Base-by-base conservation (phyloP, 306 rosid genomes). In the Senna tora region DNA sequence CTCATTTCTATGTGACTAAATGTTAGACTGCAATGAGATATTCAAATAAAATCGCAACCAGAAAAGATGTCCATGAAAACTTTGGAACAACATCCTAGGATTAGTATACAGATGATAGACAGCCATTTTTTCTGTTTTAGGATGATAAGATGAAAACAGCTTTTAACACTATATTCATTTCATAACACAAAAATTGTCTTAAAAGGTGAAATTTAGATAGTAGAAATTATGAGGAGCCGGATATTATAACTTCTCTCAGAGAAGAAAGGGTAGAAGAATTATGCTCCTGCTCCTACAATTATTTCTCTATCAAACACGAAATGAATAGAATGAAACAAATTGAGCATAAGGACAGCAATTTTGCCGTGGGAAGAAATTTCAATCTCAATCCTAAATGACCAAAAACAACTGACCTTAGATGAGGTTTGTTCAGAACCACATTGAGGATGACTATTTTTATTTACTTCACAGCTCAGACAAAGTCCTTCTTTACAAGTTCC, bases 331-430 rank as follows among this genome's bases (percentile, higher is more conserved):
- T 2, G 4, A 19, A 20, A 38, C 9, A 34, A 39, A 38, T 11
- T 63, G 28, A 17, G 43, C 33, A 38, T 10, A 38, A 30, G 30
- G 12, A 50, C 58, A 20, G 34, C 3, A 66, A 30, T 30, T 38
- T 17, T 14, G 2, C 19, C 9, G 11, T 0, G 33, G 38, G 9
- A 54, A 55, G 39, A 50, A 4, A 54, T 16, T 15, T 33, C 17
- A 32, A 25, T 3, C 30, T 33, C 17, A 32, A 25, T 3, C 30
- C 33, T 39, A 65, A 32, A 38, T 54, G 21, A 49, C 28, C 52
- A 53, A 25, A 34, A 22, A 25, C 52, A 65, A 67, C 80, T 75
- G 43, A 75, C 84, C 39, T 39, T 25, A 8, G 77, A 80, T 20
- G 34, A 28, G 49, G 65, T 14, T 10, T 59, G 32, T 12, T 69